These are phyloP conservation scores for Mucor sp. DNA, from an alignment of 371 early-diverging fungal genomes.

Conservation along the genomic window DNA sequence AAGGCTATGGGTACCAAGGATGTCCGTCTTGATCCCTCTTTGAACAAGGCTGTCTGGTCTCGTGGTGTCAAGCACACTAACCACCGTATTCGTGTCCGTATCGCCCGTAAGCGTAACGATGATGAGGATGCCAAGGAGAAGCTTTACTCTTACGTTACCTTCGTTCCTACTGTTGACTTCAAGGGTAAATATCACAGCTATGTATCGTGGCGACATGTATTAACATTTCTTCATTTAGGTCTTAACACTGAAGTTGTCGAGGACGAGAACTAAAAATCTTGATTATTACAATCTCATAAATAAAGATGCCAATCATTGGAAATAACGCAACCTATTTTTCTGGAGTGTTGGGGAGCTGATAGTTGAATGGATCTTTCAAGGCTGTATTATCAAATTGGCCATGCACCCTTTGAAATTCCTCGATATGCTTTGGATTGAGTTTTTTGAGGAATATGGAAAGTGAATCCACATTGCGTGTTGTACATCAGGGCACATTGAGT, in stretches of 20 bases:
- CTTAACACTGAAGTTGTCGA: constrained; percentile 17
- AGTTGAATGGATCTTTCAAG: too few relatives aligned
- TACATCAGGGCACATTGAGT: too few relatives aligned
- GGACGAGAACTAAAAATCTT: constrained; percentile 10
- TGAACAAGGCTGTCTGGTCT: constrained; percentile 88
- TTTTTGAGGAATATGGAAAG: too few relatives aligned
- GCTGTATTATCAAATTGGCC: too few relatives aligned
- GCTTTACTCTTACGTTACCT: constrained; percentile 89
- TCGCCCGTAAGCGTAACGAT: constrained; percentile 93
- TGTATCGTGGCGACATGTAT: background rate
- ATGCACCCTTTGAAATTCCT: too few relatives aligned
- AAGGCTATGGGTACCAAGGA: constrained; percentile 89
- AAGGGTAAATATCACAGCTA: constrained; percentile 60
- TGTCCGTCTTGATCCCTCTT: constrained; percentile 78
- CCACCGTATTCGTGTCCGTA: constrained; percentile 91
- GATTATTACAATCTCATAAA: background rate
- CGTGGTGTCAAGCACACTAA: constrained; percentile 90
- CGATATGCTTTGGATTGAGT: too few relatives aligned
- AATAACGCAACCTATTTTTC: background rate
- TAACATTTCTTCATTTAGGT: background rate
- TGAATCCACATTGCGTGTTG: too few relatives aligned
- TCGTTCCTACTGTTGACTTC: constrained; percentile 84
- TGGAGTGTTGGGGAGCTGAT: too few relatives aligned
- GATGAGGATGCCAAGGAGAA: constrained; percentile 93
- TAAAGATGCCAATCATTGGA: background rate